Base-by-base conservation (phyloP, 1,139 yeast species). In the Magnusiomyces tetraspermus region DNA sequence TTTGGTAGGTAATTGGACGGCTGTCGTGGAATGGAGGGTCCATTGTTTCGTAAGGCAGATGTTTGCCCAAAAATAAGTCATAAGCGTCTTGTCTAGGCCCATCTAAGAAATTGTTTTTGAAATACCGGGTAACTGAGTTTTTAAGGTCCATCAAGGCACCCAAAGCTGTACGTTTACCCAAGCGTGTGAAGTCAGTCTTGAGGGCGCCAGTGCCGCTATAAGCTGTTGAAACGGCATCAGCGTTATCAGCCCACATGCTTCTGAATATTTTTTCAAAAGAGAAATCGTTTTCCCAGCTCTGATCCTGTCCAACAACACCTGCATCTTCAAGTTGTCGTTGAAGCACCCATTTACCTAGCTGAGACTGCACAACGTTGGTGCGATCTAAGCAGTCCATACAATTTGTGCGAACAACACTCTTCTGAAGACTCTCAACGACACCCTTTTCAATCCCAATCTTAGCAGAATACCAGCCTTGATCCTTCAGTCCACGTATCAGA, bases 321-420 rank as follows among this genome's bases (percentile, higher is more conserved):
- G 78, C 70, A 38, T 71, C 71, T 51, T 60, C 73, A 54, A 92
- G 77, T 70, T 88, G 95, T 55, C 73, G 74, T 67, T 88, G 96
- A 60, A 94, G 76, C 51, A 84, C 82, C 88, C 94, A 86, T 56
- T 92, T 82, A 4, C 87, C 97, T 56, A 92, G 71, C 54, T 88
- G 87, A 17, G 95, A 83, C 72, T 92, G 98, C 28, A 92, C 98
- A 50, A 92, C 98, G 66, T 92, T 92, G 23, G 99, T 92, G 70
- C 98, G 82, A 69, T 92, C 98, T 60, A 92, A 76, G 71, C 98
- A 92, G 71, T 92, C 99, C 97, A 92, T 94, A 75, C 98, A 92
- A 70, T 92, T 92, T n/a, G 98, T 87, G 66, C 98, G 79, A 36
- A 92, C 95, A 17, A 85, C 77, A 53, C 87, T 80, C 21, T 70